Percentiles rank a stretch among this genome's conserved stretches.
phyloP scores from a whole-genome alignment of 495 filamentous ascomycete genomes.

The Annulohypoxylon maeteangense region DNA sequence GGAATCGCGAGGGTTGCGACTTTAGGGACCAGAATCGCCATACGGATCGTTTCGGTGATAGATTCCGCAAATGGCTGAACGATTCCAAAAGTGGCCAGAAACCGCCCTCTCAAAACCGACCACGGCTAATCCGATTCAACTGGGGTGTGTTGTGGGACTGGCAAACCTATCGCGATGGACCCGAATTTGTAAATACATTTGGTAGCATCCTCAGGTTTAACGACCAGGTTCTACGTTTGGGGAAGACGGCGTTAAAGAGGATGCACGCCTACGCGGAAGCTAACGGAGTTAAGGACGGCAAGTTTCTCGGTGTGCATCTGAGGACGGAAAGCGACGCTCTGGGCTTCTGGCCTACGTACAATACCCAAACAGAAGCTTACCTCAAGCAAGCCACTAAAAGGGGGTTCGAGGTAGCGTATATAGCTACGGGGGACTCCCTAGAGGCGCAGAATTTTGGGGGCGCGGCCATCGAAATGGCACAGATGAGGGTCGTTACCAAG shows the following conservation, averaged over 20 bases:
- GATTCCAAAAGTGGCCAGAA: conserved; percentile 44
- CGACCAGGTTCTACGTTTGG: conserved; percentile 50
- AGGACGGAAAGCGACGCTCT: conserved; percentile 59
- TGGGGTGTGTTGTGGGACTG: conserved; percentile 63
- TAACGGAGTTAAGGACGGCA: conserved; percentile 33
- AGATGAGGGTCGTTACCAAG: conserved; percentile 52
- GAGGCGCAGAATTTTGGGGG: conserved; percentile 53
- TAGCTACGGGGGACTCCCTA: conserved; percentile 57
- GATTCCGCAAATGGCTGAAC: conserved; percentile 49
- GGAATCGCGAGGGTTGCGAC: conserved; percentile 58
- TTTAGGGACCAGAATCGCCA: conserved; percentile 59
- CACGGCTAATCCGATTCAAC: conserved; percentile 55
- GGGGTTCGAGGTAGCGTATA: conserved; percentile 53
- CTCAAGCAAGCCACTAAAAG: conserved; percentile 44
- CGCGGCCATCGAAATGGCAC: conserved; percentile 45
- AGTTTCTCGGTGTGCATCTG: conserved; percentile 54
- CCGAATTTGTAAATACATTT: conserved; percentile 56
- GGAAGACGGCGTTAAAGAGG: conserved; percentile 46
- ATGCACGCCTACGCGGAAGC: conserved; percentile 48
- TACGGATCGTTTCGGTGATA: conserved; percentile 55
- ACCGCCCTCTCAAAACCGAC: conserved; percentile 44
- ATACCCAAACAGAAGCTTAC: conserved; percentile 54
- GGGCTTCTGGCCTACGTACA: conserved; percentile 54
- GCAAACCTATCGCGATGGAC: conserved; percentile 56
- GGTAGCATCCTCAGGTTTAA: conserved; percentile 55